These are phyloP conservation scores for Ophiostoma ips DNA, from an alignment of 2,329 filamentous ascomycete species.

Conservation along the genomic window DNA sequence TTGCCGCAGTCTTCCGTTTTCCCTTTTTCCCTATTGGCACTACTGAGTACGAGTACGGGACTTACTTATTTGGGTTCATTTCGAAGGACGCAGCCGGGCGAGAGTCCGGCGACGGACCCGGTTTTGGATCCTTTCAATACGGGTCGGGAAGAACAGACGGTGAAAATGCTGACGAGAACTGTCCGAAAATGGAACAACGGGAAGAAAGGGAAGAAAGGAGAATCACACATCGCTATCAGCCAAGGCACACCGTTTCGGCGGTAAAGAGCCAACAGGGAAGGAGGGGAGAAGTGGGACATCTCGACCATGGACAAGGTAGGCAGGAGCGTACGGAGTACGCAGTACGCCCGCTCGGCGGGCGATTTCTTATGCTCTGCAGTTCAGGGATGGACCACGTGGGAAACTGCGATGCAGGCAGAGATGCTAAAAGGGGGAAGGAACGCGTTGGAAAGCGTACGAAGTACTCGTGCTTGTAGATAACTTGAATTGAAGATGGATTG, in stretches of 20 bases:
- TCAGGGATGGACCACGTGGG: too few species aligned
- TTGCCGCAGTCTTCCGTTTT: neutral
- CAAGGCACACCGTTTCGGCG: neutral
- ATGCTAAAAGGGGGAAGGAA: too few species aligned
- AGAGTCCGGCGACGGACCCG: too few species aligned
- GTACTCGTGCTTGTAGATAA: neutral
- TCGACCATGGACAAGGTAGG: neutral
- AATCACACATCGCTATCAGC: neutral
- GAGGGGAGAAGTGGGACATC: too few species aligned
- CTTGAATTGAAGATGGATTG: neutral
- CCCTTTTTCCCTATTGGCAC: neutral
- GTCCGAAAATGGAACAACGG: neutral
- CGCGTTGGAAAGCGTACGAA: too few species aligned
- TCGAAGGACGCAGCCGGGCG: neutral
- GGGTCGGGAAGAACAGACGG: too few species aligned
- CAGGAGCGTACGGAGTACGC: neutral
- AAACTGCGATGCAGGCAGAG: too few species aligned
- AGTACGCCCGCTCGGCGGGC: too few species aligned
- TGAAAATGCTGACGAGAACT: too few species aligned
- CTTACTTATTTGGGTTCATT: neutral
- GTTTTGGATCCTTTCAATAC: too few species aligned
- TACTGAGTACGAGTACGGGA: neutral
- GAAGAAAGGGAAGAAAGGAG: slow-evolving; percentile 1
- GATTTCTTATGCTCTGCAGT: too few species aligned
- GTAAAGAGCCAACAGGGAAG: neutral